Evolutionary conservation across 1,284 basidiomycete genomes (phyloP), one percentile per base, ranked within the genome.

Genomic region (Fomitopsis pinicola): DNA sequence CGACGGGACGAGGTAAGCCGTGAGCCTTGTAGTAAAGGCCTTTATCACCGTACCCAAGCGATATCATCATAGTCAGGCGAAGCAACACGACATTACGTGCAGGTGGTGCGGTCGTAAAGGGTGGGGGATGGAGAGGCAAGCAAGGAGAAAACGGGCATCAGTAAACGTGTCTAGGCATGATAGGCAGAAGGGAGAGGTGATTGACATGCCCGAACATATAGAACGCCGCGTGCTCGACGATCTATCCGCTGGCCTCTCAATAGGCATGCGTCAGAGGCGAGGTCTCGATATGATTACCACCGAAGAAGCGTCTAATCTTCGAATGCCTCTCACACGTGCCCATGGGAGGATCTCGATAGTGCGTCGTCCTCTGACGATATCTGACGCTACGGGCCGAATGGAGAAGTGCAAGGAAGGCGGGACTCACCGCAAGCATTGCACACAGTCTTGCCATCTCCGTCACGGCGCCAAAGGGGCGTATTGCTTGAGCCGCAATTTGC

Each of bases 341-440:
- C 65, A 63, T 72, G 72, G 63, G 71, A 64, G 64, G 59, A 66
- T 65, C 63, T 61, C 64, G 62, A 65, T 60, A 63, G 62, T 58
- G 57, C 46, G 62, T 48, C 42, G 30, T 42, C 45, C 44, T 50
- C 59, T 60, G 53, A 60, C 59, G 72, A 71, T 61, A 63, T 58
- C 58, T 63, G 60, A 59, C 62, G 67, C 64, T 65, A 69, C 63
- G 59, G 65, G 68, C 60, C 63, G 66, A 65, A 63, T 61, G 66
- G 68, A 70, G 68, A 67, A 69, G 74, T 71, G 71, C 67, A 66
- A 70, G 65, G 64, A 69, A 67, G 62, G 66, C 64, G 35, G 35
- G 40, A 80, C 91, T 86, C 74, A 93, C 92, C 92, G 75, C 92
- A 94, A 60, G 91, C 89, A 73, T 94, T 94, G 78, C 92, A 94